Percentiles rank a stretch among this genome's conserved stretches.
Conservation (phyloP, 331 rosid species). For the Rosa hybrid region DNA sequence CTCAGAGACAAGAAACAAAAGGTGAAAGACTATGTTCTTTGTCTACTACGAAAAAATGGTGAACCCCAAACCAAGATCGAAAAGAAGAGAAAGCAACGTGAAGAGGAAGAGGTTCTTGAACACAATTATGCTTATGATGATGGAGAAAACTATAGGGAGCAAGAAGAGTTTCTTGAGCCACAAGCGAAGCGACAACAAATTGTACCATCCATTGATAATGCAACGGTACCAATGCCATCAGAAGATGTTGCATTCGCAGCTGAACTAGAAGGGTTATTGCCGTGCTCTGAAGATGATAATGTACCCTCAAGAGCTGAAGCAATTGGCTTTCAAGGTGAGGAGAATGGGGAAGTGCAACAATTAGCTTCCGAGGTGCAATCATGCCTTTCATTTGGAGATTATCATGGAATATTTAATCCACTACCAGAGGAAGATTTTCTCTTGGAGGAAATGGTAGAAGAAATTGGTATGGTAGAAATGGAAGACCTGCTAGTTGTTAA, state of each 20-base stretch:
- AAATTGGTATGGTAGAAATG: neutral
- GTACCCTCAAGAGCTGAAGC: neutral
- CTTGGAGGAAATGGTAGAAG: neutral
- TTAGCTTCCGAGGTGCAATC: neutral
- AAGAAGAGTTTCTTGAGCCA: neutral
- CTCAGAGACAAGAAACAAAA: neutral
- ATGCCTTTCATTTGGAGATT: neutral
- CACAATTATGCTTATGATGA: neutral
- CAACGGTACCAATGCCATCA: neutral
- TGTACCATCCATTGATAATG: neutral
- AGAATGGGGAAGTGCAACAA: neutral
- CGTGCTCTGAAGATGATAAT: neutral
- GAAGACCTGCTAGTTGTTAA: neutral
- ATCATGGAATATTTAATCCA: neutral
- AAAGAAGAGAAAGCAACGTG: neutral
- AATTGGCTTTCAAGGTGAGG: neutral
- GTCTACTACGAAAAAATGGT: neutral
- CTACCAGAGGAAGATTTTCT: neutral
- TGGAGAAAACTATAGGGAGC: neutral
- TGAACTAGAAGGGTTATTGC: neutral
- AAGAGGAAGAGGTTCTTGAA: neutral
- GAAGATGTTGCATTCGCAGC: neutral
- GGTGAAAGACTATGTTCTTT: neutral
- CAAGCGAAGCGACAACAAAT: neutral
- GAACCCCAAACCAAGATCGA: neutral